Evolutionary conservation across 257 asterid genomes (phyloP).

Genomic region (Nicotiana tabacum): DNA sequence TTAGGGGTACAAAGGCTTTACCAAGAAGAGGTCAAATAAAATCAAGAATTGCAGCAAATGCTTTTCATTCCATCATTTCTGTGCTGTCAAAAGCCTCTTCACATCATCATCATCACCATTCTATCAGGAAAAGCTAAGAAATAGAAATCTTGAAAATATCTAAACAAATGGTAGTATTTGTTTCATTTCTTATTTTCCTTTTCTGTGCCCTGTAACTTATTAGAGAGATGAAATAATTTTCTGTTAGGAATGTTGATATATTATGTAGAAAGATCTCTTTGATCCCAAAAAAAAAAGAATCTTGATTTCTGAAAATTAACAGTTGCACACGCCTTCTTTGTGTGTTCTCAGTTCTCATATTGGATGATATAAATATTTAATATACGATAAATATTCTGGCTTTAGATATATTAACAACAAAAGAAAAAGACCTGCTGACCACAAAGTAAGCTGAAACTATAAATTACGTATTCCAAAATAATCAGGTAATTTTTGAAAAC

Average conservation of each 20-base stretch:
- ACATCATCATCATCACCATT: slow-evolving; percentile 25
- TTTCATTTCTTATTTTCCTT: background rate
- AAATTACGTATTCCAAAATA: background rate
- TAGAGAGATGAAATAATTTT: background rate
- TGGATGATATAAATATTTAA: background rate
- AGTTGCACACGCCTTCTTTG: background rate
- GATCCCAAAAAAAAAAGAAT: background rate
- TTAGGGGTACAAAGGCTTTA: slow-evolving; percentile 18
- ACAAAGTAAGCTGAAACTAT: background rate
- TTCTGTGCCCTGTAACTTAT: background rate
- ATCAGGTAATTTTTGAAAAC: background rate
- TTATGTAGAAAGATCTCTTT: background rate
- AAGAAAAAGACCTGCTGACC: too few species aligned
- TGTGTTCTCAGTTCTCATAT: background rate
- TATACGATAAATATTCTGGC: too few species aligned
- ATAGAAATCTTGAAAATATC: background rate
- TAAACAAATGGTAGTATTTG: background rate
- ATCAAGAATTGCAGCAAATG: slow-evolving; percentile 38
- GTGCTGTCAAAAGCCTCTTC: slow-evolving; percentile 27
- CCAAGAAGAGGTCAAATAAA: slow-evolving; percentile 51
- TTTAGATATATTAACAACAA: too few species aligned
- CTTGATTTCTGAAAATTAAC: background rate
- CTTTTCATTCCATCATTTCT: slow-evolving; percentile 30
- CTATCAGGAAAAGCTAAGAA: slow-evolving; percentile 9
- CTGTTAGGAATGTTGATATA: background rate